A percentile compares a stretch with the other conserved stretches of the same genome.
Conservation (phyloP, 345 rosid species). For the Isatis tinctoria region DNA sequence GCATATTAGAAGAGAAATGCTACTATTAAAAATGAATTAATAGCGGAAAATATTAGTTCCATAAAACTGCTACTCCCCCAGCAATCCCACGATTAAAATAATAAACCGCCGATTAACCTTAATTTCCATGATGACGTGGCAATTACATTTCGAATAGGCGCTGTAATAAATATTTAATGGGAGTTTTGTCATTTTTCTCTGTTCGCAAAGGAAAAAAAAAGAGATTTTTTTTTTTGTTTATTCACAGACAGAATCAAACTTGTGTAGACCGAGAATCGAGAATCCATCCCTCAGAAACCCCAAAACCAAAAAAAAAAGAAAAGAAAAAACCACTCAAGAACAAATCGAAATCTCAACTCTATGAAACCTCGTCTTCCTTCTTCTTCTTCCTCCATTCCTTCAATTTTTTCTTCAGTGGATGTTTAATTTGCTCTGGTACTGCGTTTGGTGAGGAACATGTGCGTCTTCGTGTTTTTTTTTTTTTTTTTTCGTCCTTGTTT, state of each 20-base stretch:
- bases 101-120: slow-evolving; percentile 20
- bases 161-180: slow-evolving; percentile 26
- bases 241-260: slow-evolving; percentile 20
- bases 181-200: slow-evolving; percentile 18
- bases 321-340: slow-evolving; percentile 15
- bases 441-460: slow-evolving; percentile 18
- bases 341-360: slow-evolving; percentile 33
- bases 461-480: neutral
- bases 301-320: neutral
- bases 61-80: neutral
- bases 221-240: neutral
- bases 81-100: slow-evolving; percentile 22
- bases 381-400: neutral
- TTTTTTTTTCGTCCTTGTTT: neutral
- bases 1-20: neutral
- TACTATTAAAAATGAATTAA: neutral
- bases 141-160: slow-evolving; percentile 5
- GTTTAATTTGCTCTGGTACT: slow-evolving; percentile 33
- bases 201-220: neutral
- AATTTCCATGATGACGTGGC: slow-evolving; percentile 18
- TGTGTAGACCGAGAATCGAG: neutral
- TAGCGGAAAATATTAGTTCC: neutral
- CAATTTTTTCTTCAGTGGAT: slow-evolving; percentile 32
- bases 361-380: slow-evolving; percentile 11
- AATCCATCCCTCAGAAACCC: slow-evolving; percentile 7